Percentiles rank a stretch among this genome's conserved stretches.
Evolutionary conservation across 2,329 filamentous ascomycete species (phyloP).

Genomic region (Pyrenophora graminea): DNA sequence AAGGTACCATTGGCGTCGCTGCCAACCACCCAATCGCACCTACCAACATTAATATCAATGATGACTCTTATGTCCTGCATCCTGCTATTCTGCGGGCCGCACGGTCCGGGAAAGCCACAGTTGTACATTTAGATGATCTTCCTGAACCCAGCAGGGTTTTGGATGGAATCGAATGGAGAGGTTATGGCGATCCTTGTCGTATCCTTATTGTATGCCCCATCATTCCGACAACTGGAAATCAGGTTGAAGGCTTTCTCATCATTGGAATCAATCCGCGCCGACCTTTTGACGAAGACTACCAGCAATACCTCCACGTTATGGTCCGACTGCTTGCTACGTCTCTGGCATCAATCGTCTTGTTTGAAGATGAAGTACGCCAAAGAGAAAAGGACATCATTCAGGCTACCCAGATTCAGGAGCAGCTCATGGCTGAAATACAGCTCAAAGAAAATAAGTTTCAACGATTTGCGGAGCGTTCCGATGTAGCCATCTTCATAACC

Average conservation of each 20-base stretch:
- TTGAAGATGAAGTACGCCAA: slow-evolving; percentile 45
- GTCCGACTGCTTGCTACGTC: slow-evolving; percentile 46
- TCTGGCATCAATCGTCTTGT: slow-evolving; percentile 47
- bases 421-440: slow-evolving; percentile 44
- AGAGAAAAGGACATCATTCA: slow-evolving; percentile 39
- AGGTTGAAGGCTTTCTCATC: slow-evolving; percentile 47
- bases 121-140: slow-evolving; percentile 37
- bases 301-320: slow-evolving; percentile 44
- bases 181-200: slow-evolving; percentile 44
- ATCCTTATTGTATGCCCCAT: slow-evolving; percentile 45
- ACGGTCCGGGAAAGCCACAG: slow-evolving; percentile 31
- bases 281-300: slow-evolving; percentile 47
- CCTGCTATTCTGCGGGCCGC: slow-evolving; percentile 34
- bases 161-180: slow-evolving; percentile 37
- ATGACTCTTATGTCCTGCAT: slow-evolving; percentile 25
- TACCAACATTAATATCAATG: slow-evolving; percentile 26
- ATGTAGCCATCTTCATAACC: slow-evolving; percentile 50
- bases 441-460: slow-evolving; percentile 42
- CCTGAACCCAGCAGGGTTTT: slow-evolving; percentile 33
- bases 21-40: slow-evolving; percentile 34
- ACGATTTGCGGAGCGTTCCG: slow-evolving; percentile 46
- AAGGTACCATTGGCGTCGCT: slow-evolving; percentile 31
- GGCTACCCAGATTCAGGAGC: slow-evolving; percentile 42
- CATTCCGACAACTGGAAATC: slow-evolving; percentile 38
- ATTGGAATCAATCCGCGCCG: slow-evolving; percentile 47